These are phyloP conservation scores for Dispira simplex DNA, from an alignment of 192 early-diverging fungal species.

Conservation along the genomic window DNA sequence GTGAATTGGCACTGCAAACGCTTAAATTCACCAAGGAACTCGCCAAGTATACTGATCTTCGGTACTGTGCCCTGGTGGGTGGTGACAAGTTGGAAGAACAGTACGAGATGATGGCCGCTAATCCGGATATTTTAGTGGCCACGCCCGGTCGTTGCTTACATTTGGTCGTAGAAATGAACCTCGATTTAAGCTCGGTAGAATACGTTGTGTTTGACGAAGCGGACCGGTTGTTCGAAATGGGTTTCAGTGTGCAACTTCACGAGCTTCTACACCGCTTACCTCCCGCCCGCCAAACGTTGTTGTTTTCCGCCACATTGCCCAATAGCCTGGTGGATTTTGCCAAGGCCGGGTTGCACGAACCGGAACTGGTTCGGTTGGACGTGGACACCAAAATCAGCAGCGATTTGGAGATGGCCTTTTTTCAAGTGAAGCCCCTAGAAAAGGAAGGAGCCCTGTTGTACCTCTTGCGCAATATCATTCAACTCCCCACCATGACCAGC, in stretches of 20 bases:
- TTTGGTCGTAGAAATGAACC: slow-evolving; percentile 78
- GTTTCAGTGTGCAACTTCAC: slow-evolving; percentile 87
- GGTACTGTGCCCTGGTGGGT: slow-evolving; percentile 79
- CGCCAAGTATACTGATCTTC: slow-evolving; percentile 82
- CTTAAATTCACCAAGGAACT: slow-evolving; percentile 88
- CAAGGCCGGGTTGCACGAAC: slow-evolving; percentile 88
- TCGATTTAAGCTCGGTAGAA: slow-evolving; percentile 77
- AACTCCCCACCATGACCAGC: slow-evolving; percentile 35
- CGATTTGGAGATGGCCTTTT: slow-evolving; percentile 94
- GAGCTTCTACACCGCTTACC: slow-evolving; percentile 82
- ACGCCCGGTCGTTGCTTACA: slow-evolving; percentile 76
- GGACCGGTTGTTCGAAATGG: slow-evolving; percentile 96
- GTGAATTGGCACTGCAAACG: slow-evolving; percentile 94
- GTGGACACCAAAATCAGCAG: slow-evolving; percentile 87
- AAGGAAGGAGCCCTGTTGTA: slow-evolving; percentile 86
- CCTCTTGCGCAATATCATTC: slow-evolving; percentile 62
- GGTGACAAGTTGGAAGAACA: slow-evolving; percentile 97
- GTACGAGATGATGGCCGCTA: slow-evolving; percentile 79
- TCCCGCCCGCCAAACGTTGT: slow-evolving; percentile 68
- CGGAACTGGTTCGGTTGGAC: slow-evolving; percentile 84
- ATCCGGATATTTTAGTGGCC: slow-evolving; percentile 85
- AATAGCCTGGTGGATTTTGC: slow-evolving; percentile 91
- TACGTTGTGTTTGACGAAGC: slow-evolving; percentile 98
- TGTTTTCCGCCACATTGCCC: slow-evolving; percentile 95
- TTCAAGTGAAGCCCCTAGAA: slow-evolving; percentile 65